Percentiles rank a stretch among this genome's conserved stretches.
phyloP scores from a whole-genome alignment of 805 yeast genomes.

The Pichia deserticola region DNA sequence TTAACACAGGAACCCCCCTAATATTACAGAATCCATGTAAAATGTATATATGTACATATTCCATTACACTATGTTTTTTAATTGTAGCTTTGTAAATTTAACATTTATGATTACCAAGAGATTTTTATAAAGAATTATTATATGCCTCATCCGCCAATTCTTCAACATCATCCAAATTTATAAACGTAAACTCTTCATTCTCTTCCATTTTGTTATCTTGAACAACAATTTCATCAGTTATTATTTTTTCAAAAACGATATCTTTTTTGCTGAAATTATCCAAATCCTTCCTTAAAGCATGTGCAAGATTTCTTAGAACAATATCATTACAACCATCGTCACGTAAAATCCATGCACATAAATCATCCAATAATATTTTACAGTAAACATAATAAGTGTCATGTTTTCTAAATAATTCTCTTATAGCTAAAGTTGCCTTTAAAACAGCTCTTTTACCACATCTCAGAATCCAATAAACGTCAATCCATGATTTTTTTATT shows the following conservation, averaged over 20 bases:
- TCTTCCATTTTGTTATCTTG: constrained; percentile 32
- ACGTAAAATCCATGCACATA: constrained; percentile 64
- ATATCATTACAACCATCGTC: constrained; percentile 50
- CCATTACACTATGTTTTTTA: no score
- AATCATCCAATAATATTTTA: constrained; percentile 67
- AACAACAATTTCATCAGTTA: constrained; percentile 28
- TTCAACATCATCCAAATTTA: constrained; percentile 52
- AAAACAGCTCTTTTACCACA: constrained; percentile 65
- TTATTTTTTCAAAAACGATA: constrained; percentile 49
- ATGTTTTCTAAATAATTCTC: constrained; percentile 74
- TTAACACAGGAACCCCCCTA: no score
- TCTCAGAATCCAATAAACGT: constrained; percentile 54
- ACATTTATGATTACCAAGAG: no score
- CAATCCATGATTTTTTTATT: constrained; percentile 61
- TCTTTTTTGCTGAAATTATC: constrained; percentile 34
- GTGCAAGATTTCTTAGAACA: constrained; percentile 55
- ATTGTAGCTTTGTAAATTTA: neutral
- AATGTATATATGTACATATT: no score
- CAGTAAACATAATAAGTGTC: constrained; percentile 82
- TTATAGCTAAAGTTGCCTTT: constrained; percentile 48
- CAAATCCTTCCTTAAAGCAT: constrained; percentile 47
- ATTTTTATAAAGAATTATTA: constrained; percentile 15
- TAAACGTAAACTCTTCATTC: constrained; percentile 31
- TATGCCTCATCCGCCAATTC: constrained; percentile 43
- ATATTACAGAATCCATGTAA: no score